Percentiles rank a stretch among this genome's conserved stretches.
phyloP scores from a whole-genome alignment of 2,329 filamentous ascomycete species.

The Epichloe sylvatica region DNA sequence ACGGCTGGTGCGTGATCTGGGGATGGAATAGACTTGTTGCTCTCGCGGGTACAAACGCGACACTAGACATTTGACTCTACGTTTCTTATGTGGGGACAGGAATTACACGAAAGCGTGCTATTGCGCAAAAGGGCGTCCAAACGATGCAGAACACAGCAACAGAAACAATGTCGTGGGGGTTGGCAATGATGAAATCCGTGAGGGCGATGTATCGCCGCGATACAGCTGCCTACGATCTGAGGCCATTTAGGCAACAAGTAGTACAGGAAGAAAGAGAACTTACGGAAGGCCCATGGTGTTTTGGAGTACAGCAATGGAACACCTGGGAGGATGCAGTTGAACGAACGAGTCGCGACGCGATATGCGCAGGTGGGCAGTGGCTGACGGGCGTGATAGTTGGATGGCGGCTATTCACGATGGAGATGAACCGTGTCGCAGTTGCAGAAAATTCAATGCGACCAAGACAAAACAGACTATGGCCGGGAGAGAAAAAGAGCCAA shows the following conservation, averaged over 20 bases:
- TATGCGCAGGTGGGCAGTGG: background rate
- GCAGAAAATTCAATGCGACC: background rate
- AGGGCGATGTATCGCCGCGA: background rate
- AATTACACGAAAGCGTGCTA: background rate
- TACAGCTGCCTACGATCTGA: background rate
- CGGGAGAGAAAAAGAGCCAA: background rate
- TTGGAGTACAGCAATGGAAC: background rate
- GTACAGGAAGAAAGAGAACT: constrained; percentile 16
- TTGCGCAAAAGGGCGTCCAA: background rate
- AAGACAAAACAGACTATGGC: background rate
- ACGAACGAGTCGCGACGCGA: background rate
- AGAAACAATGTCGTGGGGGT: background rate
- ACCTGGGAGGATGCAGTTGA: background rate
- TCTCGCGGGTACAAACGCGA: constrained; percentile 5
- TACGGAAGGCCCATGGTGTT: constrained; percentile 34
- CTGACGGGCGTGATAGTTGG: background rate
- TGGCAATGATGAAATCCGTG: background rate
- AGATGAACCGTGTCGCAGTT: background rate
- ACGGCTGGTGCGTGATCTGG: background rate
- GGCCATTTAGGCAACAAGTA: background rate
- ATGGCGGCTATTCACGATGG: background rate
- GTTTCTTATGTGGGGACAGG: background rate
- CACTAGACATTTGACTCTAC: constrained; percentile 1
- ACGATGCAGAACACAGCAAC: background rate
- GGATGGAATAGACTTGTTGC: background rate